Conservation (phyloP, 805 yeast species). For the Yarrowia hollandica region DNA sequence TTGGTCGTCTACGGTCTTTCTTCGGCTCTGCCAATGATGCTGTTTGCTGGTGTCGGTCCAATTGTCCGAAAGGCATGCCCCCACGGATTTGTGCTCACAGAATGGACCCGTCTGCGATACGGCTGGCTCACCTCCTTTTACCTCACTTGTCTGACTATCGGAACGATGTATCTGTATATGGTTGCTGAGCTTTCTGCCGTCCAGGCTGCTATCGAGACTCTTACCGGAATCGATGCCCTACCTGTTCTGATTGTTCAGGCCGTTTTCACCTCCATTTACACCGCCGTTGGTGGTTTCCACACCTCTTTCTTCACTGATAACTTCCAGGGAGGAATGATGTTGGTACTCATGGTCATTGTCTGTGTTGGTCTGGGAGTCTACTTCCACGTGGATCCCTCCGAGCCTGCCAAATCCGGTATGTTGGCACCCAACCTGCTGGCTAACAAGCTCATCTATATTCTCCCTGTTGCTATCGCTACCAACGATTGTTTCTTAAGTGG, state of each 20-base stretch:
- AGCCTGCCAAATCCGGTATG: conserved; percentile 54
- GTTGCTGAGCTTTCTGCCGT: conserved; percentile 83
- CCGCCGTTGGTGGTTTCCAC: conserved; percentile 84
- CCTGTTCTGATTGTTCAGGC: conserved; percentile 84
- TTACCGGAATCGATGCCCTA: conserved; percentile 76
- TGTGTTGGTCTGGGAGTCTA: conserved; percentile 76
- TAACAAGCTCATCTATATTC: conserved; percentile 84
- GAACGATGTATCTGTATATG: conserved; percentile 78
- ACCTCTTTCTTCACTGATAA: conserved; percentile 87
- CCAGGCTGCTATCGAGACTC: conserved; percentile 68
- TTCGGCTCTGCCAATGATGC: conserved; percentile 79
- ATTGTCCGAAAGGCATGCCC: conserved; percentile 76
- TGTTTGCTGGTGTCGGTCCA: conserved; percentile 86
- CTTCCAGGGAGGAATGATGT: conserved; percentile 74
- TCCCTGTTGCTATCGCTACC: conserved; percentile 82
- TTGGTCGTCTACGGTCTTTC: conserved; percentile 73
- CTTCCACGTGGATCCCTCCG: conserved; percentile 62
- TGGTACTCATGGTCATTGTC: conserved; percentile 66
- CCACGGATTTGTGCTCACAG: conserved; percentile 85
- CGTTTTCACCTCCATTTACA: conserved; percentile 82
- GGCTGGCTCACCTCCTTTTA: conserved; percentile 73
- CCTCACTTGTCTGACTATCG: conserved; percentile 74
- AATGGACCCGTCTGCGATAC: conserved; percentile 86
- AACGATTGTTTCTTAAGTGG: conserved; percentile 90
- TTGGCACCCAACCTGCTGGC: conserved; percentile 70